Evolutionary conservation across 139 green algal genomes (phyloP), one percentile per base, ranked within the genome.

Genomic region (Nannochloris sp.): DNA sequence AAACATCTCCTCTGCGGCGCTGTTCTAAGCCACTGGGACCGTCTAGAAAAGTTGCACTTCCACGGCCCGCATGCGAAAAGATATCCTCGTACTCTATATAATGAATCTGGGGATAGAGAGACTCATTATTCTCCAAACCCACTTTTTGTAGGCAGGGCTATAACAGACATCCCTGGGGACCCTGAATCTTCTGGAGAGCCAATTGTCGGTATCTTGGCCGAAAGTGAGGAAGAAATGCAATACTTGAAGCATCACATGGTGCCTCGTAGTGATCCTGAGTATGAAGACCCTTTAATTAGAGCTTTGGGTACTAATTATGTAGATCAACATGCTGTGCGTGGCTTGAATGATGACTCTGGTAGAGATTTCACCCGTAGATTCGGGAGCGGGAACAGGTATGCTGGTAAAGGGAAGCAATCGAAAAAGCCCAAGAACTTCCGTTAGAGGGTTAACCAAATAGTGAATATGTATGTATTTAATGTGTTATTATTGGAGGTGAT

Each of bases 1-100:
- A 36, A 62, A 6, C 70, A 77, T 36, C 33, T 77, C 6, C 51
- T 77, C 19, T 65, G 42, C 3, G 70, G 70, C 15, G 70, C 63
- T 0, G 48, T 77, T 33, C 54, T 77, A 44, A 38, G 39, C 14
- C 34, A 72, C 9, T 77, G 63, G 61, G 38, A 42, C 12, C 24
- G 46, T 23, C 19, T 70, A 1, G 25, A 46, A 13, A 38, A 68
- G 12, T 34, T 68, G 12, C 30, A 33, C 44, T 57, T 12, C 33
- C 19, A 36, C 38, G 44, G 37, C 23, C 12, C 59, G 4, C 24
- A 25, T 6, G 9, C 31, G 3, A 23, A 23, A 15, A 34, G 13
- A 25, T 34, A 9, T 7, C 14, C 44, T 51, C 54, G n/a, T n/a
- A n/a, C n/a, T n/a, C n/a, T n/a, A n/a, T n/a, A n/a, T n/a, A 62